A percentile compares a stretch with the other conserved stretches of the same genome.
Evolutionary conservation across 169 alveolate genomes (phyloP).

Genomic region (Besnoitia besnoiti): DNA sequence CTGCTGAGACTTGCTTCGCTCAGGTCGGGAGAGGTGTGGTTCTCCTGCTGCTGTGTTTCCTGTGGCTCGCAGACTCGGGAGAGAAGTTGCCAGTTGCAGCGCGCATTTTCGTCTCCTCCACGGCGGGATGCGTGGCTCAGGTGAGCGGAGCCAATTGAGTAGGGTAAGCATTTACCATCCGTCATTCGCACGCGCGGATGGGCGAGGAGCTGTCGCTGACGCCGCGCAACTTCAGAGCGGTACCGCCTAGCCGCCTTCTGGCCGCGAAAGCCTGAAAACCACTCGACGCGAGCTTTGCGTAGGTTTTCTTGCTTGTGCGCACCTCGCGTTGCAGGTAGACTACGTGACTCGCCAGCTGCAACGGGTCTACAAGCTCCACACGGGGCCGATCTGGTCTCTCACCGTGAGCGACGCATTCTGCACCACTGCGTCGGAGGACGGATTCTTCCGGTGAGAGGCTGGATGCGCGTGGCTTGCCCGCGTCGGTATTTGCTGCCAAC

Average conservation of each 20-base stretch:
- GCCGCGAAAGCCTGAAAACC: no score
- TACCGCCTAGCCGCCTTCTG: no score
- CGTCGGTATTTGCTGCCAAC: background rate
- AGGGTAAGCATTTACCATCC: no score
- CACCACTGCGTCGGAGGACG: conserved; percentile 90
- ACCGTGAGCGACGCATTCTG: conserved; percentile 91
- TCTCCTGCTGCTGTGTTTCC: conserved; percentile 75
- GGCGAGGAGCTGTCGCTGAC: no score
- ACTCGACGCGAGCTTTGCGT: no score
- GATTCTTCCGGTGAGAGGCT: conserved; percentile 76
- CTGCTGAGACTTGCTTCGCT: no score
- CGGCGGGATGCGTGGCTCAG: conserved; percentile 83
- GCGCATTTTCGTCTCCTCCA: conserved; percentile 82
- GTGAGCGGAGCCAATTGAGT: no score
- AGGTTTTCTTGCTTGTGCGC: background rate
- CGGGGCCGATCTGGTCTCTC: conserved; percentile 83
- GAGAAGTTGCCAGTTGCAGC: conserved; percentile 71
- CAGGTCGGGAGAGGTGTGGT: no score
- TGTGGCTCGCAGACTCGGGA: conserved; percentile 75
- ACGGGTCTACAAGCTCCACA: conserved; percentile 85
- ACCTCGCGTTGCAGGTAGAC: conserved; percentile 55
- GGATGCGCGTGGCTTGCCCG: no score
- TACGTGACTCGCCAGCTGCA: conserved; percentile 81
- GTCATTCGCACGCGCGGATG: no score
- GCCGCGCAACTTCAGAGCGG: no score